These are phyloP conservation scores for Cordyceps militaris DNA, from an alignment of 2,329 filamentous ascomycete genomes.

Conservation along the genomic window DNA sequence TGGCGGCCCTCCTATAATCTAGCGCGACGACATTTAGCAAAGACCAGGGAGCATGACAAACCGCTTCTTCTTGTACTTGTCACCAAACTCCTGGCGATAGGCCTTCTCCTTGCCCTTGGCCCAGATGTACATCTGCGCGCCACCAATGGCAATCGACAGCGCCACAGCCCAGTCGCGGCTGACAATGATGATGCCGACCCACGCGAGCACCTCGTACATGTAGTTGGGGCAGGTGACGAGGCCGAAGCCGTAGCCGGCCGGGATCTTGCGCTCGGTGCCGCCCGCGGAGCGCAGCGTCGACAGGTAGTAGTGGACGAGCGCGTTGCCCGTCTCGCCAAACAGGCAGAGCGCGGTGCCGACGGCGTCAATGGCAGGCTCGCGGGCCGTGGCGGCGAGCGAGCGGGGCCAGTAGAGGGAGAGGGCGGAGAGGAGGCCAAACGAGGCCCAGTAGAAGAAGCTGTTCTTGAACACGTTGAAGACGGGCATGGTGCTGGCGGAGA, in stretches of 20 bases:
- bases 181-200: constrained; percentile 74
- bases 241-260: constrained; percentile 73
- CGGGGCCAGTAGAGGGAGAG: constrained; percentile 78
- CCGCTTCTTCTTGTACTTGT: constrained; percentile 93
- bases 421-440: constrained; percentile 73
- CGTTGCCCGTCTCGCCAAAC: constrained; percentile 74
- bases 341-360: constrained; percentile 64
- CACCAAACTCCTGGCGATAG: constrained; percentile 84
- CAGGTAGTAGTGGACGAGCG: constrained; percentile 72
- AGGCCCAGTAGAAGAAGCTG: constrained; percentile 85
- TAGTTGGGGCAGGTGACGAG: constrained; percentile 96
- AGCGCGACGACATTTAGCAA: constrained; percentile 40
- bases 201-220: constrained; percentile 83
- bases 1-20: neutral
- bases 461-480: constrained; percentile 88
- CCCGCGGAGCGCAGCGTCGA: constrained; percentile 69
- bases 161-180: constrained; percentile 72
- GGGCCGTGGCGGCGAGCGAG: constrained; percentile 54
- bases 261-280: constrained; percentile 82
- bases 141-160: constrained; percentile 68
- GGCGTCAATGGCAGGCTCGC: constrained; percentile 49
- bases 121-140: constrained; percentile 78
- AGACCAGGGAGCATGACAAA: constrained; percentile 75
- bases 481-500: constrained; percentile 93
- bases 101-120: constrained; percentile 85